A percentile compares a stretch with the other conserved stretches of the same genome.
These are phyloP conservation scores for Globisporangium parvum DNA, from an alignment of 352 stramenopile species.

Conservation along the genomic window DNA sequence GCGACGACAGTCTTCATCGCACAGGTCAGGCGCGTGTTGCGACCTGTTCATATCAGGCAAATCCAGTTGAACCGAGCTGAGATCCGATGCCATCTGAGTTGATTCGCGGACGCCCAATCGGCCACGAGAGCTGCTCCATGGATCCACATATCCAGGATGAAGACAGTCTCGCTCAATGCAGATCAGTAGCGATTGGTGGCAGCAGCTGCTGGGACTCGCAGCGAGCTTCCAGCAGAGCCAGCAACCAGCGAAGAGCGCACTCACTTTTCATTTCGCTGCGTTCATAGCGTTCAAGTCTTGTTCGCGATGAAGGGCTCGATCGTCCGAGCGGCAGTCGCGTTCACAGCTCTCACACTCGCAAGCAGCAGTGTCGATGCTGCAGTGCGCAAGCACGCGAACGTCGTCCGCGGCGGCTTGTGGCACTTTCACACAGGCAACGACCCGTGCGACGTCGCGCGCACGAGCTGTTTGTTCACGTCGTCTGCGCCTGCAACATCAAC, in stretches of 20 bases:
- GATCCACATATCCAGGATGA: too few species aligned
- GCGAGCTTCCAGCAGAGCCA: too few species aligned
- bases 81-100: too few species aligned
- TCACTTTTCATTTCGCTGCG: neutral
- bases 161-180: neutral
- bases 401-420: constrained; percentile 11
- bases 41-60: too few species aligned
- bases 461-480: constrained; percentile 7
- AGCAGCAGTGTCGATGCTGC: neutral
- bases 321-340: neutral
- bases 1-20: too few species aligned
- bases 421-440: constrained; percentile 6
- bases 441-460: constrained; percentile 6
- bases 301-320: neutral
- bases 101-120: too few species aligned
- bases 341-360: neutral
- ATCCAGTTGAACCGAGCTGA: too few species aligned
- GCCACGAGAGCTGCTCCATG: too few species aligned
- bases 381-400: constrained; percentile 5
- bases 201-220: too few species aligned
- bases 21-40: too few species aligned
- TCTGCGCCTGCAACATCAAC: neutral
- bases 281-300: neutral
- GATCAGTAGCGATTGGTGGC: too few species aligned
- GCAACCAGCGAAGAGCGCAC: too few species aligned